Conservation (phyloP, 106 monocot species). For the Allium fistulosum region DNA sequence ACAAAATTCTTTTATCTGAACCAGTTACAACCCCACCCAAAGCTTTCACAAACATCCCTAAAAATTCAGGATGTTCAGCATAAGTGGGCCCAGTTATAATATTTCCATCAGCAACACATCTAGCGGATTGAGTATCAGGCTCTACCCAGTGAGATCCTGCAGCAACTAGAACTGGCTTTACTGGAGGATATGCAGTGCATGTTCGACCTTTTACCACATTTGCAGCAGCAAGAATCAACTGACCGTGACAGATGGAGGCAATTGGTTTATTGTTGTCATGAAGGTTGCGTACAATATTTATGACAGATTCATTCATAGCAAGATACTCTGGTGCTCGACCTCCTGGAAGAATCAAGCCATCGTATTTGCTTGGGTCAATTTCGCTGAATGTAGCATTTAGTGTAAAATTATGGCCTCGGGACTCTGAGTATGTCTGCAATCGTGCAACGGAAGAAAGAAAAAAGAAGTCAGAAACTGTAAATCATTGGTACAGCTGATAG, state of each 20-base stretch:
- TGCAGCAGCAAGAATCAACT: slow-evolving; percentile 83
- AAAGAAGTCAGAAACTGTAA: too few relatives aligned
- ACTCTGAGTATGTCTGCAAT: slow-evolving; percentile 76
- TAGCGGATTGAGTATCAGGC: slow-evolving; percentile 23
- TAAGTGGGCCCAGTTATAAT: slow-evolving; percentile 72
- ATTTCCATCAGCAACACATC: slow-evolving; percentile 63
- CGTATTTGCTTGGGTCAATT: slow-evolving; percentile 43
- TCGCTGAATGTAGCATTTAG: slow-evolving; percentile 78
- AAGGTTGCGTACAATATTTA: slow-evolving; percentile 41
- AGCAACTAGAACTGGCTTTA: slow-evolving; percentile 65
- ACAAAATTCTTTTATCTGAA: slow-evolving; percentile 61
- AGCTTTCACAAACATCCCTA: slow-evolving; percentile 58
- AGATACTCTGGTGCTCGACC: slow-evolving; percentile 86
- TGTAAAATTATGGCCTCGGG: slow-evolving; percentile 80
- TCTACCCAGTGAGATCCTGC: slow-evolving; percentile 83
- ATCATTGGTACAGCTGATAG: too few relatives aligned
- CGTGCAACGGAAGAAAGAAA: not conserved
- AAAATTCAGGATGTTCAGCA: slow-evolving; percentile 62
- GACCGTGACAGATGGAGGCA: slow-evolving; percentile 84
- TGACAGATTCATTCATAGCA: slow-evolving; percentile 45
- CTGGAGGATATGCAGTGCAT: slow-evolving; percentile 69
- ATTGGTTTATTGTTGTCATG: slow-evolving; percentile 41
- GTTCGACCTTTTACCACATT: slow-evolving; percentile 51
- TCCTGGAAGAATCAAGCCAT: slow-evolving; percentile 74
- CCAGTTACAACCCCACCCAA: slow-evolving; percentile 70